A percentile compares a stretch with the other conserved stretches of the same genome.
Evolutionary conservation across 768 basidiomycete genomes (phyloP).

Genomic region (Auriscalpium microsporum): DNA sequence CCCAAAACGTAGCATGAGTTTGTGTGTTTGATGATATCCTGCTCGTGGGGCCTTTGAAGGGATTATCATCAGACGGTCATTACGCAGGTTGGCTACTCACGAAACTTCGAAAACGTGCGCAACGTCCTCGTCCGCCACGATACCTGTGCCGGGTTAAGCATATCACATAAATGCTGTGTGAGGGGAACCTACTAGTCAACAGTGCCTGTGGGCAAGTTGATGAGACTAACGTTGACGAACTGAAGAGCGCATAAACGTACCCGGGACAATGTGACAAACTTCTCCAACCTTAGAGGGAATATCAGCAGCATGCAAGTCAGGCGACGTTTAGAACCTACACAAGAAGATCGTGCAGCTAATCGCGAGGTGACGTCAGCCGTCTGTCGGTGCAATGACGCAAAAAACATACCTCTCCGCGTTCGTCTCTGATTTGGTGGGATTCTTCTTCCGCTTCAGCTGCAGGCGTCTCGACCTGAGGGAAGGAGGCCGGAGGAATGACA

Average conservation of each 20-base stretch:
- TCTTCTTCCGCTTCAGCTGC: constrained; percentile 1
- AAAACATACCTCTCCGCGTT: constrained; percentile 36
- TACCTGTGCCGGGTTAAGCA: constrained; percentile 1
- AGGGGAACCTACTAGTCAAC: not conserved
- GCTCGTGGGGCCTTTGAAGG: constrained; percentile 6
- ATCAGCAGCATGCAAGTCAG: not conserved
- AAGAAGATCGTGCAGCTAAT: no score
- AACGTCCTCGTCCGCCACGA: constrained; percentile 10
- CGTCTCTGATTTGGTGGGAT: constrained; percentile 31
- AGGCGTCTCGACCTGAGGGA: constrained; percentile 23
- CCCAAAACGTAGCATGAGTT: constrained; percentile 21
- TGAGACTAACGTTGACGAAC: constrained; percentile 14
- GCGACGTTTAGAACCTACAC: no score
- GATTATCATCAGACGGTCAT: not conserved
- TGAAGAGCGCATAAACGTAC: constrained; percentile 35
- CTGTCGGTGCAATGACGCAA: no score
- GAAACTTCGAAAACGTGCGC: constrained; percentile 10
- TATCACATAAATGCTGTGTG: not conserved
- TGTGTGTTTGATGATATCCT: constrained; percentile 7
- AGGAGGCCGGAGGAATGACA: constrained; percentile 44
- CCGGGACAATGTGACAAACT: constrained; percentile 22
- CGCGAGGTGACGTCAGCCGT: no score
- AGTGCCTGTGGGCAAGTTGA: not conserved
- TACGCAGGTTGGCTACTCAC: not conserved
- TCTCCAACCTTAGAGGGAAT: constrained; percentile 16